A percentile compares a stretch with the other conserved stretches of the same genome.
These are phyloP conservation scores for Fraxinus baroniana DNA, from an alignment of 305 asterid species.

Conservation along the genomic window DNA sequence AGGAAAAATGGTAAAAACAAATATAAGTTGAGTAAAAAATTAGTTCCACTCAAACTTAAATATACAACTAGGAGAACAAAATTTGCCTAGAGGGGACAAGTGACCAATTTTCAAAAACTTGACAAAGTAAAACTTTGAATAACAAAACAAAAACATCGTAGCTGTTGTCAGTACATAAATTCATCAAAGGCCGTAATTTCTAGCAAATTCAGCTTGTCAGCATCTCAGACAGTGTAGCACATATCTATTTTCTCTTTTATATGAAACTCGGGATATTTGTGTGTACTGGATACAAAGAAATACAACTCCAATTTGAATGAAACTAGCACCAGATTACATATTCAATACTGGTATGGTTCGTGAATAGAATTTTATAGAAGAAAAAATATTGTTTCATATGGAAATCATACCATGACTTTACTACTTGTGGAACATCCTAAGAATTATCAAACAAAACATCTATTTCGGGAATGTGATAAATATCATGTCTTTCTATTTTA, in stretches of 20 bases:
- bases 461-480: neutral
- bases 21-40: slow-evolving; percentile 4
- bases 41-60: slow-evolving; percentile 15
- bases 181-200: neutral
- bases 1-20: slow-evolving; percentile 6
- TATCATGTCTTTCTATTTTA: neutral
- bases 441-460: neutral
- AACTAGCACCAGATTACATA: neutral
- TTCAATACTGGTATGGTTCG: neutral
- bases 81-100: neutral
- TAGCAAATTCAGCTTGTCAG: slow-evolving; percentile 2
- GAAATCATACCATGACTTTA: neutral
- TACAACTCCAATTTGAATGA: neutral
- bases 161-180: neutral
- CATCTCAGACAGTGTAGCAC: neutral
- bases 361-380: neutral
- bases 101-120: neutral
- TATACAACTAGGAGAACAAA: neutral
- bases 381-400: neutral
- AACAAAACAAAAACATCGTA: neutral
- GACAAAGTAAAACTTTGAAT: neutral
- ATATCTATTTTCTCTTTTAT: slow-evolving; percentile 4
- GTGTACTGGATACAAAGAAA: neutral
- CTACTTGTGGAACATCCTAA: neutral
- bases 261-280: neutral